These are phyloP conservation scores for Colletotrichum sp. DNA, from an alignment of 2,329 filamentous ascomycete genomes.

Conservation along the genomic window DNA sequence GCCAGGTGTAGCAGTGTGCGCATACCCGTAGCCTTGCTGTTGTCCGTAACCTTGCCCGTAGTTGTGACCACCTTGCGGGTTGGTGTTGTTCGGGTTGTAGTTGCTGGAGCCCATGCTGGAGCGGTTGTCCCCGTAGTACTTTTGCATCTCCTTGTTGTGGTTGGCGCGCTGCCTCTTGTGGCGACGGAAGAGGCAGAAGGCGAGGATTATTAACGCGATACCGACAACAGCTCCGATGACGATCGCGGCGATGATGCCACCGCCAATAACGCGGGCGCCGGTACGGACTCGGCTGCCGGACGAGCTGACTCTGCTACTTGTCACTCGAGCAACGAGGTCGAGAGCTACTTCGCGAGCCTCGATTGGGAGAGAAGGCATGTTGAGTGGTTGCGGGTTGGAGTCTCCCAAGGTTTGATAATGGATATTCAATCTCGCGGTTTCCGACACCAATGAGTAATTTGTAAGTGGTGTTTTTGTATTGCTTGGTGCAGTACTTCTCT, in stretches of 20 bases:
- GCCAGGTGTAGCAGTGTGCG: neutral
- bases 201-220: neutral
- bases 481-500: neutral
- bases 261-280: neutral
- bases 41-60: constrained; percentile 10
- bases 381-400: rapidly evolving
- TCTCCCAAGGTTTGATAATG: neutral
- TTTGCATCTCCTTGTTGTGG: constrained; percentile 5
- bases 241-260: constrained; percentile 13
- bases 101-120: constrained; percentile 3
- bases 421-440: neutral
- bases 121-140: constrained; percentile 13
- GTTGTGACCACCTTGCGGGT: neutral
- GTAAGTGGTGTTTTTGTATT: neutral
- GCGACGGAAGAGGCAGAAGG: neutral
- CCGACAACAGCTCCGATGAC: neutral
- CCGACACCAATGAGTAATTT: neutral
- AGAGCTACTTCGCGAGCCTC: neutral
- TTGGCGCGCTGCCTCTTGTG: neutral
- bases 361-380: constrained; percentile 6
- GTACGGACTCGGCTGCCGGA: neutral
- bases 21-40: constrained; percentile 2
- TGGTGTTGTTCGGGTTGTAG: neutral
- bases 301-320: neutral
- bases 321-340: neutral